Conservation (phyloP, 129 eudicot genomes). For the Flaveria bidentis region DNA sequence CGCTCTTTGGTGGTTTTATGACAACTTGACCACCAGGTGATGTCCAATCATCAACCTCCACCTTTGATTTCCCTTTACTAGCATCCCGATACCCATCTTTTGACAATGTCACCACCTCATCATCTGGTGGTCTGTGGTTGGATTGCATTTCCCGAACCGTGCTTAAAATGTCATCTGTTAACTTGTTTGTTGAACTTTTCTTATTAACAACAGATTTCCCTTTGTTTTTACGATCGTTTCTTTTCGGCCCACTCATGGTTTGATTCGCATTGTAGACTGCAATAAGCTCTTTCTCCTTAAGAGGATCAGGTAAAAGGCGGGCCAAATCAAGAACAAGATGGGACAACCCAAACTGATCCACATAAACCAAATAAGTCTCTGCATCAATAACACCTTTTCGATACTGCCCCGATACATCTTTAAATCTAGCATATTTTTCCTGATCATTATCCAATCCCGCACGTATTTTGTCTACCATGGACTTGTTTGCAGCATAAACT, state of each 20-base stretch:
- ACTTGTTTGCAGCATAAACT: slow-evolving; percentile 77
- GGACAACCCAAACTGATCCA: slow-evolving; percentile 80
- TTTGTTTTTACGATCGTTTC: slow-evolving; percentile 43
- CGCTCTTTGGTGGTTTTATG: slow-evolving; percentile 34
- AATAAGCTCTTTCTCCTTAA: slow-evolving; percentile 67
- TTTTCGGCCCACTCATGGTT: slow-evolving; percentile 23
- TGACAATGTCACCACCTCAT: slow-evolving; percentile 62
- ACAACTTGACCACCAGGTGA: slow-evolving; percentile 35
- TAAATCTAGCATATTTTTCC: slow-evolving; percentile 68
- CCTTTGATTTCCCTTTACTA: slow-evolving; percentile 57
- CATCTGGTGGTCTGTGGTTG: slow-evolving; percentile 46
- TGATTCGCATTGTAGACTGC: slow-evolving; percentile 64
- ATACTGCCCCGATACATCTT: slow-evolving; percentile 66
- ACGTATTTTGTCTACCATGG: slow-evolving; percentile 77
- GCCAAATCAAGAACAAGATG: slow-evolving; percentile 95
- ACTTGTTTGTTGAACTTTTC: slow-evolving; percentile 49
- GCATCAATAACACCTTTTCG: slow-evolving; percentile 72
- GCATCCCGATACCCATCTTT: slow-evolving; percentile 73
- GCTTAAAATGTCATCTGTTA: slow-evolving; percentile 55
- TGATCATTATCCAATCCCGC: slow-evolving; percentile 58
- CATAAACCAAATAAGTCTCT: slow-evolving; percentile 65
- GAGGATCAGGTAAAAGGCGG: slow-evolving; percentile 70
- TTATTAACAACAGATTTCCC: slow-evolving; percentile 47
- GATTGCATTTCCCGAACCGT: slow-evolving; percentile 65
- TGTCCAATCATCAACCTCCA: slow-evolving; percentile 32